These are phyloP conservation scores for Yarrowia osloensis DNA, from an alignment of 805 yeast genomes.

Conservation along the genomic window DNA sequence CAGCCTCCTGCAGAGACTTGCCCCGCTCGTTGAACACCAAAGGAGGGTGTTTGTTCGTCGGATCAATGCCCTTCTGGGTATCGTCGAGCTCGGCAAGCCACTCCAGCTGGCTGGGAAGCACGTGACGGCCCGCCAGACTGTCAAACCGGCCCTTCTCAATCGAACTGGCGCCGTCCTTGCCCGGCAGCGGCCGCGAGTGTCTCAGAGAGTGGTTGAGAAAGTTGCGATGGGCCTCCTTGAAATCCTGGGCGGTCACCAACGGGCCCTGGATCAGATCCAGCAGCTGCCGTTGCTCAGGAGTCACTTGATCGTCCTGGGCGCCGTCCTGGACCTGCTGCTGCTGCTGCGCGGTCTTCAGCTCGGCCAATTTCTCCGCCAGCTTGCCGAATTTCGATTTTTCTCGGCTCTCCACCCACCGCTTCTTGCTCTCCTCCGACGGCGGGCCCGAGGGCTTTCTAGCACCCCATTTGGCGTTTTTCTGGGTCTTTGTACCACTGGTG, in stretches of 20 bases:
- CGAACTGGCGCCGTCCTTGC: neutral
- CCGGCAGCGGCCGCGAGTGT: too few species aligned
- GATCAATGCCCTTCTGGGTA: neutral
- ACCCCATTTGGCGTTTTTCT: neutral
- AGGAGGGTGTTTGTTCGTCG: neutral
- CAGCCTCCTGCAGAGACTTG: neutral
- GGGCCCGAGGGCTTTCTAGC: neutral
- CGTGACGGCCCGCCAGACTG: neutral
- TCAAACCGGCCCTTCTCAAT: neutral
- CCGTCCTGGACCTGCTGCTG: neutral
- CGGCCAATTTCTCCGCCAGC: neutral
- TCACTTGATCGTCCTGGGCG: neutral
- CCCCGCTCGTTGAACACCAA: neutral
- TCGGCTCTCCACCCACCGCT: neutral
- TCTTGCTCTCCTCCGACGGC: neutral
- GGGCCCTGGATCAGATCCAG: constrained; percentile 18
- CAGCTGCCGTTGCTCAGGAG: neutral
- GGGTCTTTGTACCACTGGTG: neutral
- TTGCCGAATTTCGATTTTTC: neutral
- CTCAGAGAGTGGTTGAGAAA: neutral
- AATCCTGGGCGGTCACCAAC: neutral
- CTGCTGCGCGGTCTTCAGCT: neutral
- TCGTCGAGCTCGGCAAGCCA: neutral
- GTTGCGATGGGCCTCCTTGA: neutral
- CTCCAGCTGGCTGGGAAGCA: neutral